Conservation (phyloP, 2,329 filamentous ascomycete species). For the Curvularia sp. region DNA sequence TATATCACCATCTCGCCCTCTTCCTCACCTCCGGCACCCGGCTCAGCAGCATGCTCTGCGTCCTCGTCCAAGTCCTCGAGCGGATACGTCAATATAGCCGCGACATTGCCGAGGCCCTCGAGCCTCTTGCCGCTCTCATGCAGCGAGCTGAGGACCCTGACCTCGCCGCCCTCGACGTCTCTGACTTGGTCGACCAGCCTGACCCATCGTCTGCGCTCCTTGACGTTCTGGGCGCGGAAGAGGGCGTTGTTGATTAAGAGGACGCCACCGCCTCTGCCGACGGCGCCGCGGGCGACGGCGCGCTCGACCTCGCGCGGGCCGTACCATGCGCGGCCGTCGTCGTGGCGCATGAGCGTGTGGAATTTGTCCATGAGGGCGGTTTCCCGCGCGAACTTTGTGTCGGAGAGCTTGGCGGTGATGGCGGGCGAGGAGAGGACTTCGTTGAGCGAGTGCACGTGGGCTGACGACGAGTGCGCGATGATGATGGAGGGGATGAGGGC, state of each 20-base stretch:
- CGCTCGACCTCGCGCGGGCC: slow-evolving; percentile 81
- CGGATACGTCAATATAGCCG: slow-evolving; percentile 89
- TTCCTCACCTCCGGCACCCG: slow-evolving; percentile 22
- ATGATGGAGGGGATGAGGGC: slow-evolving; percentile 67
- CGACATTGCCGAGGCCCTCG: slow-evolving; percentile 84
- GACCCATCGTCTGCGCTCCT: slow-evolving; percentile 80
- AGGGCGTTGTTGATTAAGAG: slow-evolving; percentile 86
- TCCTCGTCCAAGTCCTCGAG: slow-evolving; percentile 79
- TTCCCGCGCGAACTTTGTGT: slow-evolving; percentile 88
- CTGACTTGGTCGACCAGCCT: slow-evolving; percentile 86
- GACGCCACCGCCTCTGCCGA: slow-evolving; percentile 83
- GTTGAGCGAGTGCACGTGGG: slow-evolving; percentile 84
- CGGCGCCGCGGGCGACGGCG: slow-evolving; percentile 85
- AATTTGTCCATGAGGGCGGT: slow-evolving; percentile 86
- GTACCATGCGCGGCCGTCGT: slow-evolving; percentile 92
- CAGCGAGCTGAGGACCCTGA: slow-evolving; percentile 86
- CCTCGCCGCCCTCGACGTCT: slow-evolving; percentile 80
- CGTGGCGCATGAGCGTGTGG: slow-evolving; percentile 75
- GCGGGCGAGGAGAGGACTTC: slow-evolving; percentile 85
- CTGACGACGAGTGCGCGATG: slow-evolving; percentile 83
- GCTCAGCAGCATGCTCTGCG: slow-evolving; percentile 58
- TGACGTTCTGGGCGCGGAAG: slow-evolving; percentile 83
- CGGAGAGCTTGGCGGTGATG: slow-evolving; percentile 76
- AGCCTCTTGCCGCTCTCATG: slow-evolving; percentile 91
- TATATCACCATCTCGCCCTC: slow-evolving; percentile 41